Base-by-base conservation (phyloP, 2,329 filamentous ascomycete genomes). In the Fusarium transvaalense region DNA sequence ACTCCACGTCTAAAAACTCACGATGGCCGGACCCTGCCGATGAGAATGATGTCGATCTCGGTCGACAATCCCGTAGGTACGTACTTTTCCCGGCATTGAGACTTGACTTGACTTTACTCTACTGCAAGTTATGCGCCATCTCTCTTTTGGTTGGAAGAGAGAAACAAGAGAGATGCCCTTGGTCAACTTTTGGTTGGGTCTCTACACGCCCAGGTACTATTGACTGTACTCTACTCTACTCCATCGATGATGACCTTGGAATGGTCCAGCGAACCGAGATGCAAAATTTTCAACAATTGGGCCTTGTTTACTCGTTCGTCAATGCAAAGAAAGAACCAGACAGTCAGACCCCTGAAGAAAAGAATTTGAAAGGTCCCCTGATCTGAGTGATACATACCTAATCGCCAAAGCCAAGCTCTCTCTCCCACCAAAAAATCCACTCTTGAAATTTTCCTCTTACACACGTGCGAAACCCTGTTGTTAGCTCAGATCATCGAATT, bases 1-100 rank as follows among this genome's bases (percentile, higher is more conserved):
- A 54, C 53, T 45, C 46, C 15, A 52, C 35, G 41, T 37, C 32
- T 19, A 29, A 32, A 32, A 61, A 35, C 56, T 56, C 55, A 60
- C 41, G 35, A 67, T 50, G 58, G 39, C 35, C 71, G 72, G 72
- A 62, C 54, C 68, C 60, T 74, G 72, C 71, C 72, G 72, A 74
- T 14, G 60, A 45, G 48, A 35, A 71, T 72, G 61, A 72, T 72
- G 72, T 71, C 50, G 71, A 67, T 68, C 70, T 74, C 61, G 61
- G 57, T 66, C 65, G 70, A 71, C 60, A 27, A 31, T 34, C n/a
- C 55, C 29, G 43, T 31, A 45, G 41, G 60, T 63, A 63, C 58
- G 58, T 63, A 63, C 32, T 15, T 13, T 35, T 23, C 29, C 5
- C 25, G 35, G 25, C 19, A 52, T 8, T 41, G 34, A n/a, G 27